Conservation (phyloP, 139 green algal genomes). For the Chlorella vulgaris region DNA sequence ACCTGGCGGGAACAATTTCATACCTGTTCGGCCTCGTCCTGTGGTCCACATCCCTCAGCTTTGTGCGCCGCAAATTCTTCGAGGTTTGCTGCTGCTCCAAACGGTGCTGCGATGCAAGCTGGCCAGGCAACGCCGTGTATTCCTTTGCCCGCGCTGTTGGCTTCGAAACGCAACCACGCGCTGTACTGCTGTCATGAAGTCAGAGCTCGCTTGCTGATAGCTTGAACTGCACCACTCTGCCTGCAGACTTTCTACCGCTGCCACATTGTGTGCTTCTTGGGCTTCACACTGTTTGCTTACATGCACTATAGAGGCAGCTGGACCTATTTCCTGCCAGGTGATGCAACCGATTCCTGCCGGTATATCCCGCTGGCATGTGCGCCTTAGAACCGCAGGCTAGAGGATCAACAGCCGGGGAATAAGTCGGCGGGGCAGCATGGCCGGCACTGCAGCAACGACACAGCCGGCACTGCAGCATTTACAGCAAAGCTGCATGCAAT, state of each 20-base stretch:
- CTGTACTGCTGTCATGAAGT: too few relatives aligned
- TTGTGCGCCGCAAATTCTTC: conserved; percentile 14
- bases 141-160: conserved; percentile 35
- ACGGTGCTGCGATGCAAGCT: conserved; percentile 25
- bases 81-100: neutral
- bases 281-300: conserved; percentile 44
- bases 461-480: neutral
- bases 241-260: conserved; percentile 40
- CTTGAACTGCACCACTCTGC: too few relatives aligned
- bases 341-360: neutral
- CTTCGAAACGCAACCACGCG: too few relatives aligned
- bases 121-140: conserved; percentile 44
- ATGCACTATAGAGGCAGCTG: conserved; percentile 40
- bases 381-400: too few relatives aligned
- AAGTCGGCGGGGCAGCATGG: neutral
- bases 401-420: too few relatives aligned
- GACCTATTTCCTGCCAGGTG: conserved; percentile 33
- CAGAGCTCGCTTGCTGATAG: too few relatives aligned
- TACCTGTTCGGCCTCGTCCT: conserved; percentile 25
- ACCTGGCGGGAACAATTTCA: conserved; percentile 25
- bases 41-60: conserved; percentile 23
- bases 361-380: neutral
- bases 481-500: too few relatives aligned
- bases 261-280: conserved; percentile 46
- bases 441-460: neutral